These are phyloP conservation scores for Vaccinium myrtillus DNA, from an alignment of 148 eudicot species.

Conservation along the genomic window DNA sequence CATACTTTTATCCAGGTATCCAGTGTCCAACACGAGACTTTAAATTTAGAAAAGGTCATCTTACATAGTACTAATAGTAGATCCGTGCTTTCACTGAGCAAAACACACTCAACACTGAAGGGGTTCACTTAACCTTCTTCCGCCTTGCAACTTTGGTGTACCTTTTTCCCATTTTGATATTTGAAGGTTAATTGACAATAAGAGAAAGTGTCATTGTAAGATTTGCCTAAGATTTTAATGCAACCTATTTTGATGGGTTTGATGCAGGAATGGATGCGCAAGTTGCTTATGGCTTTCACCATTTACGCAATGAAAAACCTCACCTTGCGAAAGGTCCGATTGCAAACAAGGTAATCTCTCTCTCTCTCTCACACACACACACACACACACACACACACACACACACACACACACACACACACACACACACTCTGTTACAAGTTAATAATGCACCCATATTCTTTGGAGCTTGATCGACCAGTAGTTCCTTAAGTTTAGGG, in stretches of 20 bases:
- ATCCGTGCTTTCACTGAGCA: not conserved
- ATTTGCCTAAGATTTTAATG: not conserved
- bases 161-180: not conserved
- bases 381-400: too few relatives aligned
- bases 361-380: not conserved
- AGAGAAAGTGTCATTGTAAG: not conserved
- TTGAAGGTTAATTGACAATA: not conserved
- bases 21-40: not conserved
- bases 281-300: constrained; percentile 91
- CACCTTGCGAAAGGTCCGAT: constrained; percentile 88
- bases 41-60: not conserved
- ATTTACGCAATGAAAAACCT: constrained; percentile 82
- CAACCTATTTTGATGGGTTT: not conserved
- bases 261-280: constrained; percentile 91
- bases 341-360: constrained; percentile 65
- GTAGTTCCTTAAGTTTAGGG: not conserved
- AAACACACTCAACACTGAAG: not conserved
- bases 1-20: not conserved
- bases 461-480: not conserved
- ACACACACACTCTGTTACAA: not conserved
- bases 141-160: not conserved
- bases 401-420: too few relatives aligned
- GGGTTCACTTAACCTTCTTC: not conserved
- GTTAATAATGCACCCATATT: not conserved
- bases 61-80: not conserved